Evolutionary conservation across 2,329 filamentous ascomycete genomes (phyloP).

Genomic region (Podosphaera fusca): DNA sequence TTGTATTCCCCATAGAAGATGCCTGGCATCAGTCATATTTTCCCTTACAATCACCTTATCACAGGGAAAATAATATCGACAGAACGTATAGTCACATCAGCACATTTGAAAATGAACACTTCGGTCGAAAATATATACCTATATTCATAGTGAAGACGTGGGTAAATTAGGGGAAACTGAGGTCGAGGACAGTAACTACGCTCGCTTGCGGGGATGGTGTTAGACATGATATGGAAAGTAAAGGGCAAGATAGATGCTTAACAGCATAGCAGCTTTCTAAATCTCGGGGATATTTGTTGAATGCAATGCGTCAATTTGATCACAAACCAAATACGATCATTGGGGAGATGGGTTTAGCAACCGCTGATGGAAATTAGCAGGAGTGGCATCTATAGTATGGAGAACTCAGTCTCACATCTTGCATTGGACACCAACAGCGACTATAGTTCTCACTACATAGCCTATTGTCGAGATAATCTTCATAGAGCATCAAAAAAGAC

Average conservation of each 20-base stretch:
- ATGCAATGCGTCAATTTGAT: not conserved
- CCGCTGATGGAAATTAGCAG: slow-evolving; percentile 1
- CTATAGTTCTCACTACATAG: slow-evolving; percentile 26
- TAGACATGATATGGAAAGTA: not conserved
- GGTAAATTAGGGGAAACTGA: not conserved
- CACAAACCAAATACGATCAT: not conserved
- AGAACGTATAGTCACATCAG: not conserved
- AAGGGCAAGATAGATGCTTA: not conserved
- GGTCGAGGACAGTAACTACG: not conserved
- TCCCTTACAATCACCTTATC: not conserved
- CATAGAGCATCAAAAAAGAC: slow-evolving; percentile 30
- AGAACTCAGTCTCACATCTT: slow-evolving; percentile 11
- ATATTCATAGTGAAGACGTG: not conserved
- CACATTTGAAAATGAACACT: not conserved
- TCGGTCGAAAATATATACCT: not conserved
- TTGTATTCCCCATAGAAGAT: not conserved
- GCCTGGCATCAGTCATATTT: not conserved
- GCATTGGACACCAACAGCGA: slow-evolving; percentile 15
- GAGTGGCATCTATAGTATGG: slow-evolving; percentile 2
- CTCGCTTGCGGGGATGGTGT: not conserved
- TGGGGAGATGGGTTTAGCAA: not conserved
- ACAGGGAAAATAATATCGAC: not conserved
- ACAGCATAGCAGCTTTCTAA: not conserved
- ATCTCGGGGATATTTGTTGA: not conserved
- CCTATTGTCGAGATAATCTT: slow-evolving; percentile 46